These are phyloP conservation scores for Anaeromyces robustus DNA, from an alignment of 192 early-diverging fungal genomes.

Conservation along the genomic window DNA sequence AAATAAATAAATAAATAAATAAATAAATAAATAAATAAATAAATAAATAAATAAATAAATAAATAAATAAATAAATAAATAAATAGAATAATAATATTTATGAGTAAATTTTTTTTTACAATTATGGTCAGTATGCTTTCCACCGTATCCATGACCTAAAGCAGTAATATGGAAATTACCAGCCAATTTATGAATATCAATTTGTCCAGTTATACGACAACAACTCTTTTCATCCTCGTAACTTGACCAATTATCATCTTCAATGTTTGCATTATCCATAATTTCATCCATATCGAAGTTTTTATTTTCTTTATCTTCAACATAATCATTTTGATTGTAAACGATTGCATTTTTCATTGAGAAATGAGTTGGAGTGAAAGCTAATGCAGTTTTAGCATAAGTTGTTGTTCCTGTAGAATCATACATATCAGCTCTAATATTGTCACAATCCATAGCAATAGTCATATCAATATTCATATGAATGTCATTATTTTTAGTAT, in stretches of 20 bases:
- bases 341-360: not conserved
- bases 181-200: conserved; percentile 61
- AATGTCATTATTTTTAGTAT: conserved; percentile 34
- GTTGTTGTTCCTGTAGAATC: conserved; percentile 15
- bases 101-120: conserved; percentile 26
- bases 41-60: conserved; percentile 1
- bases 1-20: too few species aligned
- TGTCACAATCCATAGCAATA: conserved; percentile 70
- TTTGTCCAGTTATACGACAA: conserved; percentile 59
- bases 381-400: conserved; percentile 6
- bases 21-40: not conserved
- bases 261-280: conserved; percentile 10
- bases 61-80: not conserved
- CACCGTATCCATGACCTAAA: conserved; percentile 71
- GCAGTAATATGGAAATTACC: conserved; percentile 87
- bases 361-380: not conserved
- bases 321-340: not conserved
- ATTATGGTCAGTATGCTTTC: conserved; percentile 45
- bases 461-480: conserved; percentile 78
- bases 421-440: conserved; percentile 24
- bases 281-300: conserved; percentile 16
- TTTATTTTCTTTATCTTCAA: not conserved
- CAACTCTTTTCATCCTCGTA: conserved; percentile 25
- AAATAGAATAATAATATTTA: too few species aligned
- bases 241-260: conserved; percentile 4